Base-by-base conservation (phyloP, 495 filamentous ascomycete genomes). In the Glarea lozoyensis region DNA sequence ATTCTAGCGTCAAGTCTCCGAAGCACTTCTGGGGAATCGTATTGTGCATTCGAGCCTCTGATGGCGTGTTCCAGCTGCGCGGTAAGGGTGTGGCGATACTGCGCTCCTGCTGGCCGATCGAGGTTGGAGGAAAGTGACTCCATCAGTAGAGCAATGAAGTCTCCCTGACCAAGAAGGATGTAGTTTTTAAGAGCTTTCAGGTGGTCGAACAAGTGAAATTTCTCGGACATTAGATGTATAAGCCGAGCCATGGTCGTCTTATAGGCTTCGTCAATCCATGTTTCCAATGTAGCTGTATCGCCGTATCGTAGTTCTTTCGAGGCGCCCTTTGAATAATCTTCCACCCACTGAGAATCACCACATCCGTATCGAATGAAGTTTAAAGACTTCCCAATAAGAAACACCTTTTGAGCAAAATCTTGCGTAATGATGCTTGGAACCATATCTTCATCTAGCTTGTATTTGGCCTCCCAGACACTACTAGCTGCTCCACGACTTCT, bases 301-400 rank as follows among this genome's bases (percentile, higher is more conserved):
- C 92, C 92, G 60, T 99, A 96, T 40, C 75, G 75, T 19, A 99
- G 73, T 63, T 94, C 88, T 61, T 88, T 94, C 4, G 88, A 95
- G 1, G 88, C 82, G 22, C 80, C 81, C 59, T 92, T 94, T n/a
- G 87, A 95, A 64, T 97, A 97, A 2, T 77, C 81, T 57, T 94
- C 87, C 4, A 99, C 93, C 93, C 93, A 99, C 20, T 79, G 81
- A 31, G 88, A 83, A 53, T 99, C 93, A 5, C 81, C 80, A 58
- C 93, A 99, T 48, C 84, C 86, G 62, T 94, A 85, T 27, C 90
- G 84, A 60, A 97, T 96, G 64, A 99, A 99, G 62, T 99, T 99
- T 18, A 99, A 66, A 10, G 87, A 93, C 61, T 99, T 99, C 24
- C 93, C 93, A 50, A 97, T 99, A 9, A 97, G 67, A 50, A 96